phyloP scores from a whole-genome alignment of 202 grass and related monocot genomes.

The Panicum hallii region DNA sequence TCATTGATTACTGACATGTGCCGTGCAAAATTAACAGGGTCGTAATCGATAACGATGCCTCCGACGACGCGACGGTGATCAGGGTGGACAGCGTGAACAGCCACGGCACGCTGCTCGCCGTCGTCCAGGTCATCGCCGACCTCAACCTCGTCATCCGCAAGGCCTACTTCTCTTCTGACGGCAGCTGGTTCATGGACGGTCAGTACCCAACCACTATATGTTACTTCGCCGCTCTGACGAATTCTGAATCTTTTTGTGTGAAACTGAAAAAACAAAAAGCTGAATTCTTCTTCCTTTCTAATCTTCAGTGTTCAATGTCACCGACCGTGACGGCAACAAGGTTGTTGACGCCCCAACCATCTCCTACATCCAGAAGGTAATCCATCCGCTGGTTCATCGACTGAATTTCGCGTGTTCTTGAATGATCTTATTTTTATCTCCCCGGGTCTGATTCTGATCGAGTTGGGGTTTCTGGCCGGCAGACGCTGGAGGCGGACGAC shows the following conservation, averaged over 20 bases:
- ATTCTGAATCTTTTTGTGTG: not conserved
- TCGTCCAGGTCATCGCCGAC: conserved; percentile 86
- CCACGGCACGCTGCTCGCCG: conserved; percentile 73
- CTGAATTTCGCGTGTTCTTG: not conserved
- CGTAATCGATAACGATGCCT: conserved; percentile 75
- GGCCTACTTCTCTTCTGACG: conserved; percentile 80
- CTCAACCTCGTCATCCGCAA: conserved; percentile 79
- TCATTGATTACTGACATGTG: not conserved
- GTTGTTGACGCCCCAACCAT: conserved; percentile 60
- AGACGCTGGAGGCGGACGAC: conserved; percentile 80
- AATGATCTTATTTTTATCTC: not conserved
- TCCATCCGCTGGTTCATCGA: not conserved
- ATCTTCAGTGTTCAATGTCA: conserved; percentile 82
- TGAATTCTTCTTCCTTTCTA: not conserved
- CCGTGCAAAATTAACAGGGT: conserved; percentile 48
- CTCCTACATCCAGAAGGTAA: conserved; percentile 75
- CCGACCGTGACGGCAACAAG: conserved; percentile 74
- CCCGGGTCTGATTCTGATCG: not conserved
- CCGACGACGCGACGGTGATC: conserved; percentile 68
- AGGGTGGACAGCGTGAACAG: conserved; percentile 76
- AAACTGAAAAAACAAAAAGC: not conserved
- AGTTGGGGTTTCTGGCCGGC: not conserved
- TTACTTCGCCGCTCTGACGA: not conserved
- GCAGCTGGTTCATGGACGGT: conserved; percentile 92
- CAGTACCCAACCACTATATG: not conserved